Evolutionary conservation across 148 eudicot species (phyloP), one percentile per base, ranked within the genome.

Genomic region (Arbutus unedo): DNA sequence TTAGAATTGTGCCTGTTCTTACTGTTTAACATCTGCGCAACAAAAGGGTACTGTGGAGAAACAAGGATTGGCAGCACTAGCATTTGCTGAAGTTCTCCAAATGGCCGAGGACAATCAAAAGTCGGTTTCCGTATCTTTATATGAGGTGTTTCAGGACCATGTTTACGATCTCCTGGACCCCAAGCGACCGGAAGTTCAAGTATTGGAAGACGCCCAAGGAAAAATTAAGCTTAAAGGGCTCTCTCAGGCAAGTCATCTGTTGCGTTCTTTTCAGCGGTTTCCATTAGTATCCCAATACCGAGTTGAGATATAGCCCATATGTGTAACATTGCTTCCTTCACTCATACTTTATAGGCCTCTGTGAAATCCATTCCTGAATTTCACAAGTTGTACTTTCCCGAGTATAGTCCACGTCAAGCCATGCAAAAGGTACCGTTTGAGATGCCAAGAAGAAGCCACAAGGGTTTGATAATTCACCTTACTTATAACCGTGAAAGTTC

Each of bases 201-300:
- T 94, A n/a, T 82, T 92, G 21, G 98, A 93, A 83, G 94, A 90
- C 88, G 92, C 85, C 38, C 90, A 83, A 25, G 98, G 99, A 2
- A 90, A 89, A 82, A 90, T 94, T 51, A 90, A 83, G 48, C 91
- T 96, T 45, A 96, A 91, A 89, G 98, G 98, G 77, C 92, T 96
- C 41, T 93, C 96, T 57, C 86, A 92, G 98, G 99, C 88, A 85
- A 87, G 90, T 85, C 60, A 47, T 81, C 47, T 25, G 6, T 31
- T 64, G 47, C 47, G 60, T 53, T 31, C 16, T 19, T 1, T 8
- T 21, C 68, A 77, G 68, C 10, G 18, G 38, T 31, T 13, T 15
- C 50, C 41, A 23, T n/a, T 57, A 6, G 41, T 73, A n/a, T n/a
- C n/a, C 54, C 31, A 15, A 31, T 51, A 59, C 9, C 50, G 57